Percentiles rank a stretch among this genome's conserved stretches.
phyloP scores from a whole-genome alignment of 2,329 filamentous ascomycete species.

The Lachnum nothofagi region DNA sequence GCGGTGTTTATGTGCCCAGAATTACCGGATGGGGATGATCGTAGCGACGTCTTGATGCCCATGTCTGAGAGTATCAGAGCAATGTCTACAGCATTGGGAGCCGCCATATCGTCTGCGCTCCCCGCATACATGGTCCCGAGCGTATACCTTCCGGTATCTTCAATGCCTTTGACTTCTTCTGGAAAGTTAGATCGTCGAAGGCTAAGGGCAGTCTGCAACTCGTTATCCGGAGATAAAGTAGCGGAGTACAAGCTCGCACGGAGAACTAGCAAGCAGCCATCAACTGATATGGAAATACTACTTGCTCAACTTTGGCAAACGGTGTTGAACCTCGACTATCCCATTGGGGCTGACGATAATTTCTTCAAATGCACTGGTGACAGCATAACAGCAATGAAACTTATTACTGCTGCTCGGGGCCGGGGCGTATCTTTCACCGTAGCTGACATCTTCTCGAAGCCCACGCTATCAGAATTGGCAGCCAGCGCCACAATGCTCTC shows the following conservation, averaged over 20 bases:
- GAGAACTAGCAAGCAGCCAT: background rate
- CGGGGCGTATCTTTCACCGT: conserved; percentile 35
- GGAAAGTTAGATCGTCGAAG: conserved; percentile 35
- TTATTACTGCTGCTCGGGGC: conserved; percentile 30
- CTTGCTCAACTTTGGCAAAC: conserved; percentile 7
- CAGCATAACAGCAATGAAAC: conserved; percentile 40
- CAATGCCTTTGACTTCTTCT: conserved; percentile 30
- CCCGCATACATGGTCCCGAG: conserved; percentile 34
- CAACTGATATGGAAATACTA: conserved; percentile 6
- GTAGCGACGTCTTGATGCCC: background rate
- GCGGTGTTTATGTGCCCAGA: background rate
- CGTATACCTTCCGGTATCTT: conserved; percentile 28
- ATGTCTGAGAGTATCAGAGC: background rate
- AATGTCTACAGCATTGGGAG: background rate
- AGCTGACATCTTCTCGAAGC: conserved; percentile 38
- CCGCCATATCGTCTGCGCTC: background rate
- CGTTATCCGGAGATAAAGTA: conserved; percentile 1
- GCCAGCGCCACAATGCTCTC: conserved; percentile 23
- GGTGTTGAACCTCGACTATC: conserved; percentile 11
- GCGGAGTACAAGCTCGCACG: conserved; percentile 1
- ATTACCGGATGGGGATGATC: background rate
- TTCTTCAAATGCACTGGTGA: conserved; percentile 46
- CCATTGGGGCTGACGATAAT: conserved; percentile 30
- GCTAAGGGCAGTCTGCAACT: conserved; percentile 24
- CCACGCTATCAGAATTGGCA: conserved; percentile 39